Evolutionary conservation across 2,329 filamentous ascomycete species (phyloP), one percentile per base, ranked within the genome.

Genomic region (Anthostomella pinea): DNA sequence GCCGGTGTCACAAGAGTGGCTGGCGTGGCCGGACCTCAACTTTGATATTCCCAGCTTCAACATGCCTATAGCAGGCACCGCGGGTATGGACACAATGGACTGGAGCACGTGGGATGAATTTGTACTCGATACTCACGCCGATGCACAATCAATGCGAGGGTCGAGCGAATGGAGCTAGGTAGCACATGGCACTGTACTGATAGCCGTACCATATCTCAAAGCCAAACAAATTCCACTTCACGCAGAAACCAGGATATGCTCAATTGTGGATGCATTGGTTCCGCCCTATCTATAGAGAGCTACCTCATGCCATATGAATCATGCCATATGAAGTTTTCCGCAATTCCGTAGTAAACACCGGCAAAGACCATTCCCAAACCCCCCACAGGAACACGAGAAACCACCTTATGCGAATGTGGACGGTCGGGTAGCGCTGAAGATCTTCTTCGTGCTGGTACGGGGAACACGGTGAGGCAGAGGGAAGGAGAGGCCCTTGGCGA

Each of bases 401-500:
- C 49, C 49, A 72, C 66, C 79, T 80, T 89, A 97, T 80, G 89
- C 93, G 81, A 97, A 97, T 70, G 93, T 98, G 65, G 87, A 87
- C 64, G 93, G 93, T 74, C 93, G 85, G 75, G 81, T 87, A 66
- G 88, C 82, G 68, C 85, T 81, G 79, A 95, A 98, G 69, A 97
- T 67, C 82, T 95, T 95, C 79, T 85, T 86, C 77, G 76, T 81
- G 68, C 70, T 72, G 71, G 79, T 77, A 76, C 89, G 90, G 76
- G 83, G 78, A 65, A 90, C 74, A 65, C 94, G 93, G 82, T 98
- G 93, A 68, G 93, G 93, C 58, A 98, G 87, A 69, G 93, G 93
- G 87, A 98, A 98, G 73, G 85, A 87, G 72, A 98, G 87, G 72
- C 81, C 69, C 85, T 97, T 97, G 73, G 79, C 75, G 68, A 95